Base-by-base conservation (phyloP, 306 rosid species). In the Ormosia emarginata region DNA sequence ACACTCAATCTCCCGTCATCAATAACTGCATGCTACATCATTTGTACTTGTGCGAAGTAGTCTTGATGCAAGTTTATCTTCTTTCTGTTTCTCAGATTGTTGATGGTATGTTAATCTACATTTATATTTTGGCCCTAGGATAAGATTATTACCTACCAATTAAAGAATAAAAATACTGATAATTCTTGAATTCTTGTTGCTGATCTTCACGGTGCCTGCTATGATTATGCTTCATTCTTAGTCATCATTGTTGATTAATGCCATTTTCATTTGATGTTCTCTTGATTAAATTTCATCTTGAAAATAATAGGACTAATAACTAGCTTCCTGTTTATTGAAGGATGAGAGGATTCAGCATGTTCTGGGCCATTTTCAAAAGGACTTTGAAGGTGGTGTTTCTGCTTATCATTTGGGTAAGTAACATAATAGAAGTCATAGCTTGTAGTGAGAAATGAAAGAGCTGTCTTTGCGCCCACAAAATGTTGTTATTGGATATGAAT, bases 331-430 rank as follows among this genome's bases (percentile, higher is more conserved):
- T 74, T 73, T 67, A 52, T 57, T 53, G 9, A 74, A 84, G 90
- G 88, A 69, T 43, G 87, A 87, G 85, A 93, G 79, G 79, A 67
- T 93, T 77, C 90, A 85, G 37, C 76, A 77, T 80, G 86, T 82
- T 81, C 89, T 93, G 44, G 98, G 98, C 53, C 97, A 89, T 67
- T 84, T 86, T 77, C 90, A 64, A 80, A 89, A 86, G 85, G 93
- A 88, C 52, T 93, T 91, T 71, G 94, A 93, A 76, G 93, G 89
- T 64, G 87, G 79, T 76, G 78, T 85, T 65, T 87, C 79, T 67
- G 84, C 91, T 18, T 90, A 90, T 68, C 86, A 78, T 83, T 88
- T 91, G 79, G 94, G 98, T 93, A 84, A 83, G 91, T 83, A 59
- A 58, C 70, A 18, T 17, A 37, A 39, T 74, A n/a, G 61, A 29